phyloP scores from a whole-genome alignment of 2,329 filamentous ascomycete genomes.

The Verticillium dahliae region DNA sequence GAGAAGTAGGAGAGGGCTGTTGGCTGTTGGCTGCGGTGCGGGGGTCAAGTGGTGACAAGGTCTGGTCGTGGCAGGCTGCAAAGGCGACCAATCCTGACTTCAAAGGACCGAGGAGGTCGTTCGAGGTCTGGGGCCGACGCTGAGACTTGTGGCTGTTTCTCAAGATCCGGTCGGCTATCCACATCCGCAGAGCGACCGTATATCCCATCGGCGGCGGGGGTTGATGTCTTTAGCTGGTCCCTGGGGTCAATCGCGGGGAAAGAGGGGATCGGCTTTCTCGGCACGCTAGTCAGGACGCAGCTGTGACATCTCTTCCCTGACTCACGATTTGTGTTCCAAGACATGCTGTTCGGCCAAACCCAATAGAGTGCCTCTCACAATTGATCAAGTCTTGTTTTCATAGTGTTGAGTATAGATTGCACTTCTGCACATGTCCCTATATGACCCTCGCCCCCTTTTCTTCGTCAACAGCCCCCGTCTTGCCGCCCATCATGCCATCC shows the following conservation, averaged over 20 bases:
- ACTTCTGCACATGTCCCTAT: background rate
- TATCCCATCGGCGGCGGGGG: background rate
- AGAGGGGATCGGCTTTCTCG: background rate
- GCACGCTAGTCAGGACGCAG: background rate
- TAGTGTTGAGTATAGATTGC: background rate
- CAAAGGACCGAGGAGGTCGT: background rate
- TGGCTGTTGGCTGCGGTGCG: too few species aligned
- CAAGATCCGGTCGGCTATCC: background rate
- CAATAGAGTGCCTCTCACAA: too few species aligned
- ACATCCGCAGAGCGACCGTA: background rate
- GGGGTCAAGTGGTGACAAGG: too few species aligned
- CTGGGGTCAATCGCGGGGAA: background rate
- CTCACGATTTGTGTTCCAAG: background rate
- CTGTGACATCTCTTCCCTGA: background rate
- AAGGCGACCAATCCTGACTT: too few species aligned
- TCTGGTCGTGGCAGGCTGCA: too few species aligned
- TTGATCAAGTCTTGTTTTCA: background rate
- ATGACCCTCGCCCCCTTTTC: slow-evolving; percentile 17
- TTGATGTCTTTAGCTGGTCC: background rate
- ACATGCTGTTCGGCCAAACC: background rate
- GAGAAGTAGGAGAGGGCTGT: too few species aligned
- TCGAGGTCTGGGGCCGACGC: background rate
- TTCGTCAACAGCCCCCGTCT: slow-evolving; percentile 13
- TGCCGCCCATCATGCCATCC: slow-evolving; percentile 3
- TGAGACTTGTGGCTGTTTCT: background rate